These are phyloP conservation scores for Heterobasidion parviporum DNA, from an alignment of 1,284 basidiomycete genomes.

Conservation along the genomic window DNA sequence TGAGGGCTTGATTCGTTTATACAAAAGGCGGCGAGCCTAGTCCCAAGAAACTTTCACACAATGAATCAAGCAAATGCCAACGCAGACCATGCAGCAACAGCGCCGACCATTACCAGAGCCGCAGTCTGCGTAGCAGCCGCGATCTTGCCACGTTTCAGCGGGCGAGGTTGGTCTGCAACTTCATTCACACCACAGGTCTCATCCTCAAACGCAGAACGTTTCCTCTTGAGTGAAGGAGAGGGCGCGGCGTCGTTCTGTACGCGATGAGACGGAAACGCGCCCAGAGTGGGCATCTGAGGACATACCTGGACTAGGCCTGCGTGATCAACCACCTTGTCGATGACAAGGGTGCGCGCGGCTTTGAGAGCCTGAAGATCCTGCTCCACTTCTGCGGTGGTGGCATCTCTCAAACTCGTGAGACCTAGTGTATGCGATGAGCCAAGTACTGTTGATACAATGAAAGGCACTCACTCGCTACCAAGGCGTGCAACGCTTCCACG, in stretches of 20 bases:
- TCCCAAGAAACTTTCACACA: background rate
- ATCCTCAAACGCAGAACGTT: conserved; percentile 17
- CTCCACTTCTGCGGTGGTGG: conserved; percentile 21
- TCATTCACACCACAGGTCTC: conserved; percentile 4
- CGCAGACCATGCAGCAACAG: conserved; percentile 60
- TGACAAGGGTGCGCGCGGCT: conserved; percentile 18
- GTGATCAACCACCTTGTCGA: background rate
- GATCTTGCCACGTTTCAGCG: conserved; percentile 35
- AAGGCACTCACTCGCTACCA: conserved; percentile 22
- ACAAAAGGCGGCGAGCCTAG: no score
- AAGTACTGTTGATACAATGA: background rate
- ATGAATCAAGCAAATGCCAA: conserved; percentile 40
- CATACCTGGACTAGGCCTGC: conserved; percentile 9
- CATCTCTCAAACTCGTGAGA: conserved; percentile 24
- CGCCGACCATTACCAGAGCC: conserved; percentile 51
- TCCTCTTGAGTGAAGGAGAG: conserved; percentile 21
- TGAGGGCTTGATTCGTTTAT: no score
- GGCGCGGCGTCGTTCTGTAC: conserved; percentile 11
- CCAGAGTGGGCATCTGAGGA: conserved; percentile 3
- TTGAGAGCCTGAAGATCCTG: conserved; percentile 18
- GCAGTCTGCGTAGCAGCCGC: conserved; percentile 43
- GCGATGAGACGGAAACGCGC: conserved; percentile 11
- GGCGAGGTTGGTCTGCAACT: background rate
- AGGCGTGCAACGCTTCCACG: conserved; percentile 17
- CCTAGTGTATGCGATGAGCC: conserved; percentile 14